A percentile compares a stretch with the other conserved stretches of the same genome.
Evolutionary conservation across 768 basidiomycete genomes (phyloP).

Genomic region (Holtermannia corniformis): DNA sequence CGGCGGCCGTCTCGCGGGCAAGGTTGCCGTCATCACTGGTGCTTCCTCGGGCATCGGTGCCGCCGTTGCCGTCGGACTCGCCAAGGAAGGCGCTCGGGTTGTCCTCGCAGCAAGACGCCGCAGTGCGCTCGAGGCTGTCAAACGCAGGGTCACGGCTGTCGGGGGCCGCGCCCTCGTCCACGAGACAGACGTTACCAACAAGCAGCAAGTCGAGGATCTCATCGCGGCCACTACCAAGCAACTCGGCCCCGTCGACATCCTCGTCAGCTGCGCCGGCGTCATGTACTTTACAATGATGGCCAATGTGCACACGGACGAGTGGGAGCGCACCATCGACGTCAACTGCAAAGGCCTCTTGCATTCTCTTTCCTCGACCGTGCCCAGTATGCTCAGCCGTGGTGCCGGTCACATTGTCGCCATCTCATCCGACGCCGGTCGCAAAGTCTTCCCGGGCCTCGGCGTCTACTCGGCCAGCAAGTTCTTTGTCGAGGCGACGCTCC

Average conservation of each 20-base stretch:
- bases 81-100: conserved; percentile 52
- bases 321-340: conserved; percentile 48
- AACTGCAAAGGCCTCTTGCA: conserved; percentile 54
- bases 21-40: conserved; percentile 55
- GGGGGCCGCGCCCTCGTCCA: conserved; percentile 47
- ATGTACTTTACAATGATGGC: conserved; percentile 50
- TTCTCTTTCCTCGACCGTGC: conserved; percentile 9
- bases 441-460: conserved; percentile 10
- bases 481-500: conserved; percentile 12
- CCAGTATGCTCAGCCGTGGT: conserved; percentile 9
- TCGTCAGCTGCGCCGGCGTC: conserved; percentile 54
- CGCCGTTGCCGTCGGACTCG: conserved; percentile 50
- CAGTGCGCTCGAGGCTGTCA: conserved; percentile 48
- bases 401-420: conserved; percentile 11
- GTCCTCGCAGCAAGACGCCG: conserved; percentile 47
- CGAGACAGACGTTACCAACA: conserved; percentile 49
- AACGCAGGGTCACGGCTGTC: conserved; percentile 39
- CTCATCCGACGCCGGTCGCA: conserved; percentile 10
- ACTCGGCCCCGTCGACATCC: conserved; percentile 52
- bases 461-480: conserved; percentile 13
- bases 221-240: conserved; percentile 48
- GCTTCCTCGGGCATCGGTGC: conserved; percentile 57
- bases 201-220: conserved; percentile 48
- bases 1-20: conserved; percentile 38
- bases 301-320: conserved; percentile 51